A percentile compares a stretch with the other conserved stretches of the same genome.
phyloP scores from a whole-genome alignment of 257 asterid genomes.

The Leptodermis oblonga region DNA sequence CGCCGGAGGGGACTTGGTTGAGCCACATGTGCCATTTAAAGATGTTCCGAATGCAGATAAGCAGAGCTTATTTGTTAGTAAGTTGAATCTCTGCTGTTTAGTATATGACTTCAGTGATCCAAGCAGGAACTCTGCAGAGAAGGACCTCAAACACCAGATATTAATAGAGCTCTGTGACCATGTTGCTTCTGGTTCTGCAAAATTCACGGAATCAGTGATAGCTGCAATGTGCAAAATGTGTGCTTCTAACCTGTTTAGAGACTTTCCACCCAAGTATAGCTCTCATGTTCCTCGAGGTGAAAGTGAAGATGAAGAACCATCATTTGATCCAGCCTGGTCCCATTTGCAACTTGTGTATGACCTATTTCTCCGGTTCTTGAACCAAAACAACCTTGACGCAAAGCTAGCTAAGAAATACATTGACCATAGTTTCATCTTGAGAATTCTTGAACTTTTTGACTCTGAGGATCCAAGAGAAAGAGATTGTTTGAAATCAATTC shows the following conservation, averaged over 20 bases:
- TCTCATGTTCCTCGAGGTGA: constrained; percentile 31
- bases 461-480: constrained; percentile 49
- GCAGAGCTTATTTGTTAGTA: constrained; percentile 38
- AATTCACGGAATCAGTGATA: constrained; percentile 33
- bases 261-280: constrained; percentile 38
- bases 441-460: constrained; percentile 35
- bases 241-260: constrained; percentile 37
- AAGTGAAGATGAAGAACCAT: constrained; percentile 40
- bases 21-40: constrained; percentile 38
- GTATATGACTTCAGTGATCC: constrained; percentile 40
- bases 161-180: constrained; percentile 37
- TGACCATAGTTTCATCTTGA: constrained; percentile 34
- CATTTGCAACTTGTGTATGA: constrained; percentile 50
- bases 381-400: constrained; percentile 29
- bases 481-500: constrained; percentile 39
- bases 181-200: constrained; percentile 39
- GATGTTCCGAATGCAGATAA: constrained; percentile 41
- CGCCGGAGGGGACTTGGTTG: constrained; percentile 35
- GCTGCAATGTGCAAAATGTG: constrained; percentile 46
- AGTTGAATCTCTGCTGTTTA: constrained; percentile 39
- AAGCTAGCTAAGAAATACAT: constrained; percentile 41
- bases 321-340: constrained; percentile 49
- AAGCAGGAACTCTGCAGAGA: constrained; percentile 29
- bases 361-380: constrained; percentile 28
- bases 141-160: constrained; percentile 41